Evolutionary conservation across 306 rosid species (phyloP), one percentile per base, ranked within the genome.

Genomic region (Delonix regia): DNA sequence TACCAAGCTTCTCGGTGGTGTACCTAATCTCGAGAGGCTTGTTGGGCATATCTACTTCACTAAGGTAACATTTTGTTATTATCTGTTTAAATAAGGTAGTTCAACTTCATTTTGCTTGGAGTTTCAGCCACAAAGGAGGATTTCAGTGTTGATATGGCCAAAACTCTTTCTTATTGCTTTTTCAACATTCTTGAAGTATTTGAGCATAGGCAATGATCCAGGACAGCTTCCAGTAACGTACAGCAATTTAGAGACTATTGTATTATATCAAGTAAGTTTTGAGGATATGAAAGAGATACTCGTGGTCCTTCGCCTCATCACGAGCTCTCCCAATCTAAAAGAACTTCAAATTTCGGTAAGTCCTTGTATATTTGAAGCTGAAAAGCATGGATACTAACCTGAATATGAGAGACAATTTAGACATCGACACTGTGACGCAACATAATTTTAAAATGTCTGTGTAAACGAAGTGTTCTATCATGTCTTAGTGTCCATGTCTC

Each of bases 221-320:
- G 85, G 84, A 78, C 55, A 55, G 51, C 86, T 48, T 74, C 78
- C 91, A 19, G 62, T 88, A 74, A 84, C 84, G 19, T 93, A 90
- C 83, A 79, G 73, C 81, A 78, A 82, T 70, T 81, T 96, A 85
- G 88, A 85, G 90, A 85, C 77, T 61, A 73, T 96, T 45, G 97
- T 90, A 84, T 83, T 96, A 85, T 69, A 83, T 86, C 94, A 91
- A 90, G 99, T 96, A 75, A 86, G 92, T 85, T 96, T 96, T 74
- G 99, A 93, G 82, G 99, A 96, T 85, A 88, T 79, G 88, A 91
- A 87, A 51, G 99, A 96, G 91, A 87, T 93, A 76, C 85, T 86
- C 34, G 98, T 96, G 13, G 89, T 93, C 85, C 93, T 96, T 84
- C 89, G 79, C 75, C 81, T 96, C 94, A 86, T 96, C 72, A 87